Evolutionary conservation across 352 stramenopile species (phyloP).

Genomic region (Pythium pyrilobum): DNA sequence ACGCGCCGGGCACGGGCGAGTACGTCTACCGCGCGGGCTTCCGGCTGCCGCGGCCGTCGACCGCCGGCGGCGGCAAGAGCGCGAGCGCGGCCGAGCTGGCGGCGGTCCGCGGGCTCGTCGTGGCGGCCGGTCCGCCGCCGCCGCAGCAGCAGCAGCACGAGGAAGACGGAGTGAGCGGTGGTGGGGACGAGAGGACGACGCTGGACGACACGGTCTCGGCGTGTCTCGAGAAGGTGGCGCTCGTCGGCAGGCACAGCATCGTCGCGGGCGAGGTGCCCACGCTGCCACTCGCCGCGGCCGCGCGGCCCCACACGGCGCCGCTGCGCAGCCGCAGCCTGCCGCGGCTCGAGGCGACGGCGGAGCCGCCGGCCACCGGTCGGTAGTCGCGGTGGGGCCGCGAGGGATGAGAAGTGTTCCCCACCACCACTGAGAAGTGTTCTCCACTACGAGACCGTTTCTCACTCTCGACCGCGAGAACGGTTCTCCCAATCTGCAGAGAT

Average conservation of each 20-base stretch:
- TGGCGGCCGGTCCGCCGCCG: not conserved
- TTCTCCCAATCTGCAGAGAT: too few species aligned
- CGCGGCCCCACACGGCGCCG: slow-evolving; percentile 45
- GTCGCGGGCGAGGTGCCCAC: slow-evolving; percentile 17
- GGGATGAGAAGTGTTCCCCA: too few species aligned
- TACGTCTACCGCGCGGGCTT: slow-evolving; percentile 62
- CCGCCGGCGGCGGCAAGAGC: slow-evolving; percentile 1
- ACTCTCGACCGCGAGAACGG: too few species aligned
- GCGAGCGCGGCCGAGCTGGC: not conserved
- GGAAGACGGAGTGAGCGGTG: not conserved
- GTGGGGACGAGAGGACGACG: not conserved
- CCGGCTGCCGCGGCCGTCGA: slow-evolving; percentile 31
- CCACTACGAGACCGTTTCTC: too few species aligned
- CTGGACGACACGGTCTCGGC: slow-evolving; percentile 25
- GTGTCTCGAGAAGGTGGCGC: slow-evolving; percentile 36
- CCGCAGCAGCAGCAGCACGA: not conserved
- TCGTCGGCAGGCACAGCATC: slow-evolving; percentile 23
- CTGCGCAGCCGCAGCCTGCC: slow-evolving; percentile 46
- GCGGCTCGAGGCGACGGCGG: slow-evolving; percentile 20
- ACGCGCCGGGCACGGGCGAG: slow-evolving; percentile 35
- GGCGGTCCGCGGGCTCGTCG: slow-evolving; percentile 6
- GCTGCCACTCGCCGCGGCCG: not conserved
- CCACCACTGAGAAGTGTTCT: too few species aligned
- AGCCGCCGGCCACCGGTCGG: too few species aligned
- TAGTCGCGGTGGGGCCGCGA: too few species aligned